Evolutionary conservation across 352 stramenopile species (phyloP), one percentile per base, ranked within the genome.

Genomic region (Phytophthora megakarya): DNA sequence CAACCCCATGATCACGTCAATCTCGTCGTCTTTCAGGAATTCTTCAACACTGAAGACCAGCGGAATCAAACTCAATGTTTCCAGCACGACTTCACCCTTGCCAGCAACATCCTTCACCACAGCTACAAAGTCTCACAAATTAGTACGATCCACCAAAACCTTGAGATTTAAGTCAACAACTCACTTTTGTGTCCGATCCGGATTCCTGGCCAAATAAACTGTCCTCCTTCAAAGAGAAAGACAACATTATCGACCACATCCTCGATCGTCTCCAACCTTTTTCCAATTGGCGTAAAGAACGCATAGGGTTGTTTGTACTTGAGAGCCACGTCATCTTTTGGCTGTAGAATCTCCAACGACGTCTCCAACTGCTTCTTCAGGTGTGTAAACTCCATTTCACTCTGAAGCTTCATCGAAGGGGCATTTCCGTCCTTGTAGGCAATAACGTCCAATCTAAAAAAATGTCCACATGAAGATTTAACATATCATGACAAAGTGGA

Each of bases 161-260:
- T 25, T 10, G 3, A 21, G 2, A 15, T 35, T 5, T 66, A 32
- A 26, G 16, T 38, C 16, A 49, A 15, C 5, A 18, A 67, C 70
- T 54, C 43, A 87, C 82, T 87, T 49, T 90, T 84, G 65, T 90
- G 80, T 49, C 80, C 78, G 38, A 92, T 77, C 28, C 70, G 65
- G 53, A 90, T 70, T 9, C 84, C 84, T 8, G 84, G 84, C 82
- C 81, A 93, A 49, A 91, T 82, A 53, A 93, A 90, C 45, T 91
- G 79, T 0, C 81, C 84, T 53, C 84, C 81, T 73, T 93, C 80
- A 53, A 93, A 90, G n/a, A 93, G 62, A 40, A 86, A 93, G 28
- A 89, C 80, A 21, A 90, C 26, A 9, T 35, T 51, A 46, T 86
- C 66, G 12, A 59, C 50, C 42, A 93, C 53, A 9, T 77, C 67